A percentile compares a stretch with the other conserved stretches of the same genome.
Evolutionary conservation across 75 land plant species (phyloP).

Genomic region (Larix kaempferi): DNA sequence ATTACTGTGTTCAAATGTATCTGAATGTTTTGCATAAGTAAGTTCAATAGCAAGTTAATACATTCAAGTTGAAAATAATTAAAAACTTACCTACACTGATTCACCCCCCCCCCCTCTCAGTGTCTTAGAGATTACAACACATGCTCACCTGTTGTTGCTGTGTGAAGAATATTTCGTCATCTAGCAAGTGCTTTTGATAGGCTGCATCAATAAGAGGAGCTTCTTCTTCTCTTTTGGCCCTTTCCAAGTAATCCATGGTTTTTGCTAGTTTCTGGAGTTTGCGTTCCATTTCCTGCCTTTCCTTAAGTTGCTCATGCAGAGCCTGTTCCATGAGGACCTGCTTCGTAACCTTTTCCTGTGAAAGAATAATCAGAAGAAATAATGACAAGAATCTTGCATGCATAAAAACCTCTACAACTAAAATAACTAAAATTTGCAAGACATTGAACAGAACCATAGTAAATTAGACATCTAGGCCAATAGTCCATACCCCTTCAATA

Average conservation of each 20-base stretch:
- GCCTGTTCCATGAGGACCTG: conserved; percentile 73
- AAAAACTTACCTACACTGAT: no score
- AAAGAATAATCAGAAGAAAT: neutral
- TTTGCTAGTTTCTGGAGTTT: conserved; percentile 85
- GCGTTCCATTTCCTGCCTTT: conserved; percentile 89
- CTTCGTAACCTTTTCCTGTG: conserved; percentile 75
- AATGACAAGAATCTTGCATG: neutral
- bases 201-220: conserved; percentile 84
- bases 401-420: neutral
- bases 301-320: conserved; percentile 73
- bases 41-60: no score
- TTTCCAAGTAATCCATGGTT: conserved; percentile 93
- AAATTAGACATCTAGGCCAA: neutral
- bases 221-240: conserved; percentile 96
- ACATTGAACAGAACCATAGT: neutral
- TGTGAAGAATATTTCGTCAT: conserved; percentile 72
- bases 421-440: neutral
- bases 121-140: no score
- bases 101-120: no score
- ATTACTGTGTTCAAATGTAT: no score
- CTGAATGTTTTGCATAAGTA: no score
- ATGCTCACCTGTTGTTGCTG: conserved; percentile 66
- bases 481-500: conserved; percentile 66
- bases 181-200: conserved; percentile 56
- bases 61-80: no score